Evolutionary conservation across 352 stramenopile genomes (phyloP).

Genomic region (Phytophthora citrophthora): DNA sequence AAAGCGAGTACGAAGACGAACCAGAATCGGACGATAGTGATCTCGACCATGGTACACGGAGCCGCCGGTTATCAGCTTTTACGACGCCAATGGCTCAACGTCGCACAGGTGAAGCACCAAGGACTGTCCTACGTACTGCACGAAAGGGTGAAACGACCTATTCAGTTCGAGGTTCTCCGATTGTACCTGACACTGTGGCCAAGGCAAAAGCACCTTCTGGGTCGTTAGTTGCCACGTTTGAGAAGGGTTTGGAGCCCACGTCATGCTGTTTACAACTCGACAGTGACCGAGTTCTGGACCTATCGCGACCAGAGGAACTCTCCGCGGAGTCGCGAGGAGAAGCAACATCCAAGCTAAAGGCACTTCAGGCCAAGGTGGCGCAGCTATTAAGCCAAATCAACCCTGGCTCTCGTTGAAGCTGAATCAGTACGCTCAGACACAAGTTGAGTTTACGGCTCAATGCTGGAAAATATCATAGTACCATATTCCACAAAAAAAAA

Average conservation of each 20-base stretch:
- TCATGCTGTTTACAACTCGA: conserved; percentile 71
- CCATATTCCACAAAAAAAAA: too few species aligned
- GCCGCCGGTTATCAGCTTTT: conserved; percentile 39
- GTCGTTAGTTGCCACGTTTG: conserved; percentile 71
- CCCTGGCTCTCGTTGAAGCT: conserved; percentile 30
- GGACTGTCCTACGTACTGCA: conserved; percentile 68
- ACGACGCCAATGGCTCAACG: conserved; percentile 48
- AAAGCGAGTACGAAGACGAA: conserved; percentile 25
- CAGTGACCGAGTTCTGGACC: conserved; percentile 61
- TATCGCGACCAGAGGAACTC: conserved; percentile 69
- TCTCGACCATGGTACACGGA: conserved; percentile 12
- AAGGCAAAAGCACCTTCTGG: conserved; percentile 64
- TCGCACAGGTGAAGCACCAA: conserved; percentile 3
- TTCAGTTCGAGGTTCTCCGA: conserved; percentile 71
- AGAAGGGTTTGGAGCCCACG: conserved; percentile 46
- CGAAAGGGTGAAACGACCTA: conserved; percentile 80
- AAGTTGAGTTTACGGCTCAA: too few species aligned
- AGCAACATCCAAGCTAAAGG: conserved; percentile 67
- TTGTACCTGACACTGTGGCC: conserved; percentile 59
- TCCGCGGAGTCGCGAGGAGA: conserved; percentile 62
- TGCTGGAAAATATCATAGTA: too few species aligned
- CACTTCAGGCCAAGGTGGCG: conserved; percentile 73
- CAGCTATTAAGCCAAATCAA: conserved; percentile 71
- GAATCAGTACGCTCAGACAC: conserved; percentile 83
- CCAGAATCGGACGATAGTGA: conserved; percentile 1